These are phyloP conservation scores for Xylariaceae sp. DNA, from an alignment of 2,329 filamentous ascomycete genomes.

Conservation along the genomic window DNA sequence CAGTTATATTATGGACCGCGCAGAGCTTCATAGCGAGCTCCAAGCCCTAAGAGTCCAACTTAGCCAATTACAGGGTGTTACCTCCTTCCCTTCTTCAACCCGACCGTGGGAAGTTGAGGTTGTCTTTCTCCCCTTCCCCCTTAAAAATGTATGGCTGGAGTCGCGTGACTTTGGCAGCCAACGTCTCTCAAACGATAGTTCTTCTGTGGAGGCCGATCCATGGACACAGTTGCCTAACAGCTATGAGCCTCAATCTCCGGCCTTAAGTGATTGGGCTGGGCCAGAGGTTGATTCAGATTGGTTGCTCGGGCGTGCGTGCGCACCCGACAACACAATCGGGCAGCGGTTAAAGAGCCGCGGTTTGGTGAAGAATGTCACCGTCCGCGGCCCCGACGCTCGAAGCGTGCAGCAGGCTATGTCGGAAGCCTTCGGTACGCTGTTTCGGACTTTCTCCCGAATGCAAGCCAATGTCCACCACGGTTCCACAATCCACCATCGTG, in stretches of 20 bases:
- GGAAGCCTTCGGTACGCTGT: slow-evolving; percentile 65
- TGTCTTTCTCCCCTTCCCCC: slow-evolving; percentile 74
- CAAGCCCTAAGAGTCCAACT: slow-evolving; percentile 58
- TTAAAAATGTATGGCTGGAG: slow-evolving; percentile 62
- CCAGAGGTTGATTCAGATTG: slow-evolving; percentile 61
- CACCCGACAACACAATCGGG: slow-evolving; percentile 67
- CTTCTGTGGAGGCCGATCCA: slow-evolving; percentile 52
- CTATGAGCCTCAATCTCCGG: slow-evolving; percentile 56
- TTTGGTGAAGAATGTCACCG: slow-evolving; percentile 67
- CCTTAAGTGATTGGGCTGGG: slow-evolving; percentile 55
- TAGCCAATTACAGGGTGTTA: slow-evolving; percentile 59
- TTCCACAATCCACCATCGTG: slow-evolving; percentile 44
- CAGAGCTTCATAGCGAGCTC: slow-evolving; percentile 58
- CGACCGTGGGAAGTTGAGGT: slow-evolving; percentile 79
- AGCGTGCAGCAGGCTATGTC: slow-evolving; percentile 71
- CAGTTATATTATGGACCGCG: slow-evolving; percentile 47
- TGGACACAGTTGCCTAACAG: slow-evolving; percentile 63
- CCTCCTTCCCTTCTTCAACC: slow-evolving; percentile 64
- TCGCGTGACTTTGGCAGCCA: slow-evolving; percentile 55
- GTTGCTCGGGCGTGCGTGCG: slow-evolving; percentile 73
- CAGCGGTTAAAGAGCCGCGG: slow-evolving; percentile 78
- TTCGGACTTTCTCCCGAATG: slow-evolving; percentile 52
- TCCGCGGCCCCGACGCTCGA: slow-evolving; percentile 69
- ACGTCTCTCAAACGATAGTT: slow-evolving; percentile 38
- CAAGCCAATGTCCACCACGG: slow-evolving; percentile 43